Evolutionary conservation across 768 basidiomycete genomes (phyloP), one percentile per base, ranked within the genome.

Genomic region (Leccinellum luteum): DNA sequence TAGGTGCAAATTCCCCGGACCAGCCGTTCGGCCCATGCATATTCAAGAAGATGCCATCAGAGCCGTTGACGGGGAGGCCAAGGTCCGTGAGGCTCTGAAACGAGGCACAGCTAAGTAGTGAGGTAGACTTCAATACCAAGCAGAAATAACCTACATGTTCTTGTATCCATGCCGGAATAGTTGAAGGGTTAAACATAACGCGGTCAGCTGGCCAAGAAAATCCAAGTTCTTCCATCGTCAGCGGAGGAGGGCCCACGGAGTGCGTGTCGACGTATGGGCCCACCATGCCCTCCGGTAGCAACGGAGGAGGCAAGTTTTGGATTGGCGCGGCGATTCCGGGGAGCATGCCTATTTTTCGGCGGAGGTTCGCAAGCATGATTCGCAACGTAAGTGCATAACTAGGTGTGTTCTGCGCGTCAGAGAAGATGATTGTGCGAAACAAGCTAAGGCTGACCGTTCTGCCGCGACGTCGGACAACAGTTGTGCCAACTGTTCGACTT

Each of bases 381-480:
- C 94, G 88, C 25, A 98, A 78, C 6, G 94, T 92, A 35, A 95
- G 76, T 2, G 94, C 93, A 69, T 97, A 96, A 48, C 90, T 92
- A 54, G 25, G 47, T n/a, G 47, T n/a, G 12, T 19, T 49, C 51
- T 21, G 14, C 12, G 19, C 14, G 51, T 70, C 41, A 70, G 61
- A 44, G 31, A 50, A 31, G 34, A 34, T 19, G 41, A 41, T 31
- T 17, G 4, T 27, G 13, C 55, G 28, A 41, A 50, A 34, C 3
- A 47, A 56, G 6, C 31, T 52, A 12, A 31, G 28, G 59, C 77
- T 58, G 61, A 85, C 87, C 94, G 83, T 76, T 97, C 94, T 14
- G 94, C 94, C 31, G 92, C 92, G 35, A 95, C 94, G 56, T 96
- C 94, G 5, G 92, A 92, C 48, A 97, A 79, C 48, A 98, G 75